Evolutionary conservation across 768 basidiomycete species (phyloP), one percentile per base, ranked within the genome.

Genomic region (Leccinum longicurvipes): DNA sequence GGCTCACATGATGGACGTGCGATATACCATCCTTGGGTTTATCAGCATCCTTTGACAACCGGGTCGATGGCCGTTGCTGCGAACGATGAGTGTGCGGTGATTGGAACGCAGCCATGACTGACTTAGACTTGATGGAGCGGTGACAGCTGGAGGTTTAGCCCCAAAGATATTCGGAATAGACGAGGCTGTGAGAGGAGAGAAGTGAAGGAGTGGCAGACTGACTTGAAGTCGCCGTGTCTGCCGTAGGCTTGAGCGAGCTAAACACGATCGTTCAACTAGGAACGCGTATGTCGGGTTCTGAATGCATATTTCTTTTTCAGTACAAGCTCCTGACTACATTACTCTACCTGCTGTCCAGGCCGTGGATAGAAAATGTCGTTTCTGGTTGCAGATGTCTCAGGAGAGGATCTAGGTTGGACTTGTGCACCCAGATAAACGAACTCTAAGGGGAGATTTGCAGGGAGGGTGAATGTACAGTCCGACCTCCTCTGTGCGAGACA

Each of bases 101-200:
- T 12, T 29, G 19, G 44, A 6, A 44, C 19, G 46, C 5, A 27
- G 7, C 24, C n/a, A 24, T 28, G 14, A n/a, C n/a, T n/a, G n/a
- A 53, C 62, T 58, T n/a, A n/a, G 55, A 71, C 70, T 29, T n/a
- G 65, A 32, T n/a, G 59, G 47, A 19, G 39, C 19, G 6, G 61
- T 24, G 3, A 56, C 19, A 10, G 72, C 28, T 62, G 78, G 60
- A 60, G 70, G 63, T 59, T 78, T 81, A 7, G 60, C 21, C 17
- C 72, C 77, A 54, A 82, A 83, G 21, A 69, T 54, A 34, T 45
- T 53, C 2, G 55, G 46, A 0, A 48, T 6, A 5, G 55, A 29
- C 23, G 42, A 67, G 53, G 6, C 5, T 7, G 17, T 46, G 6
- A 8, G 11, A 17, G 34, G 1, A 19, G n/a, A n/a, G 6, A 24